Evolutionary conservation across 441 rosid genomes (phyloP).

Genomic region (Adansonia madagascariensis): DNA sequence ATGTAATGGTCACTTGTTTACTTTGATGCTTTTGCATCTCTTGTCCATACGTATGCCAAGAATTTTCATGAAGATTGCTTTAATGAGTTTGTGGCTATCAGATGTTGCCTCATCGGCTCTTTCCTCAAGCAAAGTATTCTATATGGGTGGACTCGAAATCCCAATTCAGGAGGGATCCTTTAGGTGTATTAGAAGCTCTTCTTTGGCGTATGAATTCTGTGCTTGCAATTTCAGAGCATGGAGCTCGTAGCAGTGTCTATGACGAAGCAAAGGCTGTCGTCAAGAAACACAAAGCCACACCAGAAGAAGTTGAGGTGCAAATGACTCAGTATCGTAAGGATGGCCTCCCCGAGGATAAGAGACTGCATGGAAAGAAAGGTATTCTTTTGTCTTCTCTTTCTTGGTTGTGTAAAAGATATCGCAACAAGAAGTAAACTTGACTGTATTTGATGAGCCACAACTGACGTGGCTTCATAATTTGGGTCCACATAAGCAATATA

Average conservation of each 20-base stretch:
- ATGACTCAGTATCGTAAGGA: slow-evolving; percentile 70
- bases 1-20: neutral
- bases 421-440: neutral
- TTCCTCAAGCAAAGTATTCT: slow-evolving; percentile 79
- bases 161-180: slow-evolving; percentile 95
- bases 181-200: slow-evolving; percentile 88
- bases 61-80: slow-evolving; percentile 17
- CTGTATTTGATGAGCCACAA: slow-evolving; percentile 7
- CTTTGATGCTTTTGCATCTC: neutral
- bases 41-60: neutral
- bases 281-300: slow-evolving; percentile 88
- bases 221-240: slow-evolving; percentile 94
- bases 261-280: slow-evolving; percentile 96
- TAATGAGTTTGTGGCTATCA: slow-evolving; percentile 38
- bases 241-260: slow-evolving; percentile 94
- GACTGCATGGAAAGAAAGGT: slow-evolving; percentile 90
- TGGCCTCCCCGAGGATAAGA: slow-evolving; percentile 79
- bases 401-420: slow-evolving; percentile 3
- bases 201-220: slow-evolving; percentile 88
- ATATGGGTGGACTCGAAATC: slow-evolving; percentile 98
- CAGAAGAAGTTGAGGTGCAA: slow-evolving; percentile 90
- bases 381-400: slow-evolving; percentile 8
- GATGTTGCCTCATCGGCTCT: slow-evolving; percentile 96
- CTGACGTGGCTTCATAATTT: neutral
- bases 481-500: neutral